Percentiles rank a stretch among this genome's conserved stretches.
Evolutionary conservation across 176 grass and related monocot species (phyloP).

Genomic region (Cenchrus americanus): DNA sequence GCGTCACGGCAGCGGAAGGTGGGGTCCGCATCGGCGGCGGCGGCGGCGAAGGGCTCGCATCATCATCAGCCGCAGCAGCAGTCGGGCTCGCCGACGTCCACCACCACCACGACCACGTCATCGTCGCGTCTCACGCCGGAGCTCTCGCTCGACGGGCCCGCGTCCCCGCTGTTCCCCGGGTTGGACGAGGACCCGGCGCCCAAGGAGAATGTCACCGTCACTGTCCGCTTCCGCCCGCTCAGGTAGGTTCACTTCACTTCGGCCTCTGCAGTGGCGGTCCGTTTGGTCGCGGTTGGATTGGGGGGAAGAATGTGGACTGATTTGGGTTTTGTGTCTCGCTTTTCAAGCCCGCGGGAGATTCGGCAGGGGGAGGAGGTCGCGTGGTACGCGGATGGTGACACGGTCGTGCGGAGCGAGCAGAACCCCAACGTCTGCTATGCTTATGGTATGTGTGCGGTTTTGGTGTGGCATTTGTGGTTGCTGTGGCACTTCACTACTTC

Average conservation of each 20-base stretch:
- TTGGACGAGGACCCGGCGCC: constrained; percentile 50
- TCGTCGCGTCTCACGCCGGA: constrained; percentile 73
- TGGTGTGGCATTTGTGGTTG: neutral
- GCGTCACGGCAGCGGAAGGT: constrained; percentile 61
- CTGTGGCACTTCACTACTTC: neutral
- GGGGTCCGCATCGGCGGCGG: constrained; percentile 15
- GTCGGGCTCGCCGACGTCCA: constrained; percentile 76
- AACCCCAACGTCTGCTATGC: constrained; percentile 82
- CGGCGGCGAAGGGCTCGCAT: constrained; percentile 24
- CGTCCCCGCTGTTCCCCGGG: constrained; percentile 60
- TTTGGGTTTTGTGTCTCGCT: constrained; percentile 43
- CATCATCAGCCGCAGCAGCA: constrained; percentile 24
- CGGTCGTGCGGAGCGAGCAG: constrained; percentile 89
- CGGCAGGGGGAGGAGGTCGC: constrained; percentile 96
- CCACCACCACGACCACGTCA: constrained; percentile 65
- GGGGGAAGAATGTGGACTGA: constrained; percentile 55
- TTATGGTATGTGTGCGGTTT: constrained; percentile 70
- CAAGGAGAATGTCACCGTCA: constrained; percentile 99
- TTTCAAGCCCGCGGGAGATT: constrained; percentile 92
- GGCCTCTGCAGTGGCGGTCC: neutral
- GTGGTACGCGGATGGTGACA: constrained; percentile 98
- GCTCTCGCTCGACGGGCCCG: constrained; percentile 68
- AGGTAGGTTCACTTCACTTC: constrained; percentile 70
- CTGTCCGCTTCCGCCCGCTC: constrained; percentile 95
- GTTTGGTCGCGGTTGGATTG: constrained; percentile 39